These are phyloP conservation scores for Scleroderma bovista DNA, from an alignment of 768 basidiomycete species.

Conservation along the genomic window DNA sequence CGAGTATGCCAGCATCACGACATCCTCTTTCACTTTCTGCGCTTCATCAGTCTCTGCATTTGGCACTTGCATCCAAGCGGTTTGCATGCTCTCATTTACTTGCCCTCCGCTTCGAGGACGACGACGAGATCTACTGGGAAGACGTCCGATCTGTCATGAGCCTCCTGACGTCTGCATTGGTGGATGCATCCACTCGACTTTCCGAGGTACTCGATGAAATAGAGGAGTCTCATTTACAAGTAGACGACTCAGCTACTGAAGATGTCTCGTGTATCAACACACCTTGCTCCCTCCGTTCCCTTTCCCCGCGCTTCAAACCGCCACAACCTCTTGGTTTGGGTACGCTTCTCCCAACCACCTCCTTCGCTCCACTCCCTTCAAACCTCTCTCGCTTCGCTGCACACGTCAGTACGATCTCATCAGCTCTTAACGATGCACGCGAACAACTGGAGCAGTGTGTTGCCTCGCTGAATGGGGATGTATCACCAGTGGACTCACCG, in stretches of 20 bases:
- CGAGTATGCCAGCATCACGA: constrained; percentile 50
- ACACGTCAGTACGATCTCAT: constrained; percentile 66
- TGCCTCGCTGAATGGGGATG: constrained; percentile 43
- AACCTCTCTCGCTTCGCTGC: constrained; percentile 64
- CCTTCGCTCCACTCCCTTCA: constrained; percentile 73
- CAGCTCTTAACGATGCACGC: constrained; percentile 66
- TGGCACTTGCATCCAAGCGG: constrained; percentile 65
- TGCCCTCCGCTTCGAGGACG: constrained; percentile 69
- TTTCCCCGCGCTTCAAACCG: constrained; percentile 14
- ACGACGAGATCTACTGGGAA: constrained; percentile 80
- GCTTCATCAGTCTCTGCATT: constrained; percentile 54
- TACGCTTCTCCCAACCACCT: constrained; percentile 14
- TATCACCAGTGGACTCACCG: constrained; percentile 16
- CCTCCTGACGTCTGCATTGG: constrained; percentile 60
- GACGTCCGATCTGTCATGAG: constrained; percentile 73
- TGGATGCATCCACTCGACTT: constrained; percentile 59
- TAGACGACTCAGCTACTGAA: constrained; percentile 41
- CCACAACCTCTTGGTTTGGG: constrained; percentile 4
- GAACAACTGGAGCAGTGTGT: constrained; percentile 64
- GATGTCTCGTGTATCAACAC: constrained; percentile 9
- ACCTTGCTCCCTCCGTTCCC: constrained; percentile 10
- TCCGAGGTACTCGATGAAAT: constrained; percentile 56
- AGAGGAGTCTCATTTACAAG: constrained; percentile 44
- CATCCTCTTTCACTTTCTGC: constrained; percentile 67
- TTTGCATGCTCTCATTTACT: constrained; percentile 78